These are phyloP conservation scores for Bassia scoparia DNA, from an alignment of 148 eudicot genomes.

Conservation along the genomic window DNA sequence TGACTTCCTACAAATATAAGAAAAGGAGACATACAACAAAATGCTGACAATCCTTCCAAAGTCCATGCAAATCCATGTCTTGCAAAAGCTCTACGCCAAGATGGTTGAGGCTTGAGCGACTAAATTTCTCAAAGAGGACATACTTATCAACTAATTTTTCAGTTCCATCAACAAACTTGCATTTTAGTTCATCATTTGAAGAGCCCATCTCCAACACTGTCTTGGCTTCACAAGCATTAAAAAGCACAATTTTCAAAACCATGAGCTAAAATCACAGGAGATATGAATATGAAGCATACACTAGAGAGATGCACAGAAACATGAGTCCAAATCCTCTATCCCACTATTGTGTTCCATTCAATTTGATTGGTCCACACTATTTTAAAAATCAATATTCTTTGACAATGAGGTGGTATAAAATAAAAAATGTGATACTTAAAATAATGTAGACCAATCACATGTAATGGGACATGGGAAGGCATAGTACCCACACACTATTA, in stretches of 20 bases:
- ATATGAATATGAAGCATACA: no score
- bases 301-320: no score
- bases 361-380: no score
- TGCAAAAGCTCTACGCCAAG: conserved; percentile 52
- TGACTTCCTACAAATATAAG: background rate
- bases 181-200: conserved; percentile 22
- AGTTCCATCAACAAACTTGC: conserved; percentile 19
- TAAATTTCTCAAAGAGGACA: conserved; percentile 55
- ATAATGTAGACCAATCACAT: no score
- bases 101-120: conserved; percentile 49
- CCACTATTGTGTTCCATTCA: no score
- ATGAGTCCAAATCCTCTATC: no score
- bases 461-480: no score
- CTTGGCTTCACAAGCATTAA: conserved; percentile 22
- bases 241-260: background rate
- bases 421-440: no score
- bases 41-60: conserved; percentile 65
- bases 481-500: no score
- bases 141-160: conserved; percentile 38
- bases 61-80: conserved; percentile 45
- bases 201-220: conserved; percentile 8
- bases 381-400: no score
- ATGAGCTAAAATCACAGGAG: no score
- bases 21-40: conserved; percentile 50
- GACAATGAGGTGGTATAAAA: no score